Conservation (phyloP, 352 stramenopile genomes). For the Phytophthora pluvialis region DNA sequence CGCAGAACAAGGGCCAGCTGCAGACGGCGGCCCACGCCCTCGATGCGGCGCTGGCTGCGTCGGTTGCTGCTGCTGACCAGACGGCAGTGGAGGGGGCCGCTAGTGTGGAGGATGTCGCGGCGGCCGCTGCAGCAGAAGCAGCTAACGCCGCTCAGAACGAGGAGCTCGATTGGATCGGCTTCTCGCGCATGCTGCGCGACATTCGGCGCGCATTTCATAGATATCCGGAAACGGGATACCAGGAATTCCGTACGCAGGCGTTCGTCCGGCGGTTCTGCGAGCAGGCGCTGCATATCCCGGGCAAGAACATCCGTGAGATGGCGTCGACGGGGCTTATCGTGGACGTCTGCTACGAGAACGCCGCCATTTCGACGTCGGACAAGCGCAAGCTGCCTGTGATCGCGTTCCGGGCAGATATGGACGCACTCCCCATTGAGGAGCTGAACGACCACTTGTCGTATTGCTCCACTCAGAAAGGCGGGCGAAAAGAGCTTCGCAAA, state of each 20-base stretch:
- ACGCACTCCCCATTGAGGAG: slow-evolving; percentile 93
- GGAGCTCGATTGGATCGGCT: slow-evolving; percentile 68
- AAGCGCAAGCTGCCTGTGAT: slow-evolving; percentile 84
- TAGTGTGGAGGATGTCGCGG: background rate
- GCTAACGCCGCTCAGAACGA: slow-evolving; percentile 9
- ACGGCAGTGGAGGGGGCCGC: background rate
- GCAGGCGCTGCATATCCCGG: slow-evolving; percentile 76
- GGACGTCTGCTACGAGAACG: slow-evolving; percentile 86
- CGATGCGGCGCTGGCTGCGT: slow-evolving; percentile 17
- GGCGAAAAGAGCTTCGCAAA: slow-evolving; percentile 59
- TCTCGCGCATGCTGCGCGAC: slow-evolving; percentile 73
- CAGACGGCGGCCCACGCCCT: slow-evolving; percentile 18
- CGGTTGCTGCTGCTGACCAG: slow-evolving; percentile 17
- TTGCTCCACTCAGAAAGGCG: slow-evolving; percentile 74
- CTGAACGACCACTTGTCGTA: slow-evolving; percentile 82
- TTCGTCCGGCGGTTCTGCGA: slow-evolving; percentile 89
- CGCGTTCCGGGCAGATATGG: slow-evolving; percentile 96
- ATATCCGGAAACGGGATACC: slow-evolving; percentile 93
- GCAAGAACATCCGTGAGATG: slow-evolving; percentile 73
- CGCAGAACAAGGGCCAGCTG: slow-evolving; percentile 33
- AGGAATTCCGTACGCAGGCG: slow-evolving; percentile 88
- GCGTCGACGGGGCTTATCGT: slow-evolving; percentile 91
- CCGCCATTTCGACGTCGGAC: slow-evolving; percentile 50
- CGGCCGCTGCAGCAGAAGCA: slow-evolving; percentile 3
- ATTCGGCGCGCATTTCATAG: slow-evolving; percentile 89